These are phyloP conservation scores for Ormosia emarginata DNA, from an alignment of 306 rosid genomes.

Conservation along the genomic window DNA sequence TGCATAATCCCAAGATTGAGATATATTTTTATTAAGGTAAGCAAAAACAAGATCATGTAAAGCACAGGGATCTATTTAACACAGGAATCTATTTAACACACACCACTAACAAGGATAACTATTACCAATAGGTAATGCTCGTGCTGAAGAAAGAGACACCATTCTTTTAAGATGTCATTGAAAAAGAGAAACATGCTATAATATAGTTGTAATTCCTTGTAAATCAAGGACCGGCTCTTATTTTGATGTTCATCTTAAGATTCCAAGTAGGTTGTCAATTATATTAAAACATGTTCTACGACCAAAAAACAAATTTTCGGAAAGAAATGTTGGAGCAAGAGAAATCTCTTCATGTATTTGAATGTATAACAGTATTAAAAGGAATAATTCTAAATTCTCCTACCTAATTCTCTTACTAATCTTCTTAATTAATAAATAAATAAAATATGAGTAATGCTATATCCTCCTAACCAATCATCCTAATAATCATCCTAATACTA, in stretches of 20 bases:
- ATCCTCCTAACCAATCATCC: too few relatives aligned
- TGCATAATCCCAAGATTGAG: not conserved
- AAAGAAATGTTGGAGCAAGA: not conserved
- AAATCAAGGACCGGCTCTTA: slow-evolving; percentile 24
- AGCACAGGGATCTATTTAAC: not conserved
- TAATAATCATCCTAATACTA: too few relatives aligned
- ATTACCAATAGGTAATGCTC: slow-evolving; percentile 9
- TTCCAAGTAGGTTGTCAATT: slow-evolving; percentile 29
- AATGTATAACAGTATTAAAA: too few relatives aligned
- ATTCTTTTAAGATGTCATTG: slow-evolving; percentile 3
- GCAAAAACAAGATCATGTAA: not conserved
- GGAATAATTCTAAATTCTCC: too few relatives aligned
- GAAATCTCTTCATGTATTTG: not conserved
- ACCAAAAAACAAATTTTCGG: slow-evolving; percentile 15
- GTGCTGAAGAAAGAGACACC: slow-evolving; percentile 27
- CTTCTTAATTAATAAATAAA: too few relatives aligned
- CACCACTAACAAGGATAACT: not conserved
- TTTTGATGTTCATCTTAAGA: slow-evolving; percentile 38
- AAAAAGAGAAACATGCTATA: not conserved
- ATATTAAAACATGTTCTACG: not conserved
- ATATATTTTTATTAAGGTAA: not conserved
- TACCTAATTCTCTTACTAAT: too few relatives aligned
- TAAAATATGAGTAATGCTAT: too few relatives aligned
- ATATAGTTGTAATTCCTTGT: not conserved
- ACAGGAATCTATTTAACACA: not conserved